Percentiles rank a stretch among this genome's conserved stretches.
Evolutionary conservation across 345 rosid species (phyloP).

Genomic region (Rhodamnia argentea): DNA sequence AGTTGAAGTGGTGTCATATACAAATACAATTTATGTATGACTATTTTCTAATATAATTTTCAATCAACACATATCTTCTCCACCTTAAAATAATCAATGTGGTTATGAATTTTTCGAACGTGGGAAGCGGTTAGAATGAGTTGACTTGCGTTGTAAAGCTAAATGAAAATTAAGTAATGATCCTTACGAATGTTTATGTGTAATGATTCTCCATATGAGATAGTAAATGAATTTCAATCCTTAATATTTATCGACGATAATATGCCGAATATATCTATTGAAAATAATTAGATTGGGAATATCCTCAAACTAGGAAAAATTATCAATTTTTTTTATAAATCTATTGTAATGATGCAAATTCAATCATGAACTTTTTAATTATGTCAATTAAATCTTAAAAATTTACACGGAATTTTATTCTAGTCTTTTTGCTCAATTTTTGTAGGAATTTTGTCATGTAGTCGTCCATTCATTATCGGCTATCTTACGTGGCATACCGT

Average conservation of each 20-base stretch:
- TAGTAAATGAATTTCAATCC: background rate
- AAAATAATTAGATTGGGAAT: background rate
- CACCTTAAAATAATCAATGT: background rate
- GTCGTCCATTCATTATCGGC: fast-evolving
- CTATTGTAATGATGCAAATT: background rate
- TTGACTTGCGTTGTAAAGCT: background rate
- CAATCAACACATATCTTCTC: background rate
- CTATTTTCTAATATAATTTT: background rate
- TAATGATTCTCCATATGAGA: background rate
- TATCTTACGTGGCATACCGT: background rate
- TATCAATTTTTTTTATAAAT: background rate
- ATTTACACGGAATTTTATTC: background rate
- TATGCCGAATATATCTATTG: background rate
- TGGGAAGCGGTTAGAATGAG: background rate
- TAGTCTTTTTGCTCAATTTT: background rate
- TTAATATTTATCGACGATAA: background rate
- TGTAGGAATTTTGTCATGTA: background rate
- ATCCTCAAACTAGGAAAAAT: background rate
- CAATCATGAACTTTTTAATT: background rate
- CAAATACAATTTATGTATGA: background rate
- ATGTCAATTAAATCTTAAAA: background rate
- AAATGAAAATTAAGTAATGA: background rate
- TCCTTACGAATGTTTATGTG: background rate
- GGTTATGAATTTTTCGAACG: background rate
- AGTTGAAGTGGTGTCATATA: background rate